Base-by-base conservation (phyloP, 352 stramenopile species). In the Lagenidium sp. region DNA sequence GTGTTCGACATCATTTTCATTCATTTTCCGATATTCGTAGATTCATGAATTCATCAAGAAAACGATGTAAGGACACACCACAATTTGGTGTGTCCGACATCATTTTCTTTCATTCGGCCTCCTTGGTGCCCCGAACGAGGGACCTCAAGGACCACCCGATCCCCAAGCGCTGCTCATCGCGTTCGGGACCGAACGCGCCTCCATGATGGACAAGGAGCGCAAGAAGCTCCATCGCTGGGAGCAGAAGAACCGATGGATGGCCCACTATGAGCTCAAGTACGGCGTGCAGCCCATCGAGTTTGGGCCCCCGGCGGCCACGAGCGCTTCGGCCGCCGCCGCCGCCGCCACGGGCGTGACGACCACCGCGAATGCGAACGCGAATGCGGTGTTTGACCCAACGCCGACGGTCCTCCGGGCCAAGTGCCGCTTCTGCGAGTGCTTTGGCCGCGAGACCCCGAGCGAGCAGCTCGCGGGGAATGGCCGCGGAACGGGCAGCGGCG, bases 161-260 rank as follows among this genome's bases (percentile, higher is more conserved):
- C 28, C 28, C 28, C 28, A 32, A 32, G 28, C 28, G 8, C 8
- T 13, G 8, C 28, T 13, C 28, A 15, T 8, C 15, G 8, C 8
- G 8, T 32, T 32, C 8, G 29, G 15, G 19, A 21, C 15, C 25
- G 3, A 26, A 39, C 11, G 11, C 24, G 22, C 10, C n/a, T 41
- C 23, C 5, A 60, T 60, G 51, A 45, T 54, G 35, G 47, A 41
- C 36, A 76, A 72, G 58, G 63, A 74, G 30, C 65, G 63, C 59
- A 78, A 78, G 57, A 62, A 62, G 37, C 65, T 66, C 42, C 65
- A 78, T 31, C 65, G 65, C n/a, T 74, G 62, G 65, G 63, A 74
- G 57, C 62, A 78, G 47, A 78, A 78, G 65, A 78, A 78, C 60
- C 62, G 63, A 54, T 78, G 65, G 65, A 78, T 78, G 65, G 32